Evolutionary conservation across 2,329 filamentous ascomycete species (phyloP).

Genomic region (Fusarium sp.): DNA sequence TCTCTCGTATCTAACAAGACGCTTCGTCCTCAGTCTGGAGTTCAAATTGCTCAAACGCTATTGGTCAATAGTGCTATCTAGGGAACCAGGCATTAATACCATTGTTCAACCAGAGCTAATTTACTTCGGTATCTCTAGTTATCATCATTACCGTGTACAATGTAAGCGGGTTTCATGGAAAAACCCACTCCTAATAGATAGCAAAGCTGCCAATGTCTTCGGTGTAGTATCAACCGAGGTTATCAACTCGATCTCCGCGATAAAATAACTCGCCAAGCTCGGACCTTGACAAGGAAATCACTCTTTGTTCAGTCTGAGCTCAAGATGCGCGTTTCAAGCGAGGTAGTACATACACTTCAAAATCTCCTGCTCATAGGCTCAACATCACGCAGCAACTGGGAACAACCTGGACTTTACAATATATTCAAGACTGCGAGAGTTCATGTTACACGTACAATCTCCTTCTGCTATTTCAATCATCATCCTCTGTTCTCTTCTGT

Average conservation of each 20-base stretch:
- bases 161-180: no score
- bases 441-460: conserved; percentile 44
- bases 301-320: neutral
- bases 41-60: neutral
- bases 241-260: conserved; percentile 11
- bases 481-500: conserved; percentile 4
- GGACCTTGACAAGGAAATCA: neutral
- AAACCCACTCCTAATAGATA: no score
- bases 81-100: neutral
- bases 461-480: conserved; percentile 18
- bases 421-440: conserved; percentile 40
- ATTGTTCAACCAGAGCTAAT: neutral
- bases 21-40: neutral
- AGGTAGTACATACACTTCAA: fast-evolving
- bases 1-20: neutral
- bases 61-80: neutral
- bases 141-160: no score
- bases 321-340: fast-evolving
- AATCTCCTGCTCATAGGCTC: neutral
- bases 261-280: neutral
- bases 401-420: conserved; percentile 30
- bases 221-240: conserved; percentile 22
- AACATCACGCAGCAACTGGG: neutral
- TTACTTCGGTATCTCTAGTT: no score
- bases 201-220: neutral